A percentile compares a stretch with the other conserved stretches of the same genome.
Conservation (phyloP, 208 protist genomes). For the Leishmania gerbilli region DNA sequence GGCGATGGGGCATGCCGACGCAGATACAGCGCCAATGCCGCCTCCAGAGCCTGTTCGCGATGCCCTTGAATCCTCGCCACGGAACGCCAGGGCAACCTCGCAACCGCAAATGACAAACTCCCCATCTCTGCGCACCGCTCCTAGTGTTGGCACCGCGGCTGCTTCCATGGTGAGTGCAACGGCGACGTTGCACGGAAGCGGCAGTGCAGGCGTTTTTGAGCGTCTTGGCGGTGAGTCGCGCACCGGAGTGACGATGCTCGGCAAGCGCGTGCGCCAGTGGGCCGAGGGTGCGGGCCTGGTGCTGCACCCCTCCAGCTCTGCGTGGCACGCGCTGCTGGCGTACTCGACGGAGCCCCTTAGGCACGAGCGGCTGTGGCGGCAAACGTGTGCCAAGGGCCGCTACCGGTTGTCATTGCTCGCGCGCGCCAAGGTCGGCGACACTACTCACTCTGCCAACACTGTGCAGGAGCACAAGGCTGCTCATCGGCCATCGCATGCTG, state of each 20-base stretch:
- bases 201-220: constrained; percentile 9
- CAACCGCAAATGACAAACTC: background rate
- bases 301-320: constrained; percentile 5
- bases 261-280: constrained; percentile 32
- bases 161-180: background rate
- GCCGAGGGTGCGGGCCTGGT: constrained; percentile 25
- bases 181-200: background rate
- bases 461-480: background rate
- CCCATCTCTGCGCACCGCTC: background rate
- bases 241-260: constrained; percentile 18
- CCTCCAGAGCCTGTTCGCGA: background rate
- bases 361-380: constrained; percentile 27
- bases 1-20: background rate
- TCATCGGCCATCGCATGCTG: background rate
- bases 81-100: background rate
- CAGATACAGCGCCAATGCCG: background rate
- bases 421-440: background rate
- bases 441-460: background rate
- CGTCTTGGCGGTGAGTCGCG: constrained; percentile 10
- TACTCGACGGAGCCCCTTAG: constrained; percentile 7
- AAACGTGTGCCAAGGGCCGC: constrained; percentile 15
- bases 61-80: background rate
- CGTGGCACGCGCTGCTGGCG: constrained; percentile 1
- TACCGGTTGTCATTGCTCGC: constrained; percentile 10
- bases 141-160: background rate